Conservation (phyloP, 495 filamentous ascomycete species). For the Hypoxylon crocopeplum region DNA sequence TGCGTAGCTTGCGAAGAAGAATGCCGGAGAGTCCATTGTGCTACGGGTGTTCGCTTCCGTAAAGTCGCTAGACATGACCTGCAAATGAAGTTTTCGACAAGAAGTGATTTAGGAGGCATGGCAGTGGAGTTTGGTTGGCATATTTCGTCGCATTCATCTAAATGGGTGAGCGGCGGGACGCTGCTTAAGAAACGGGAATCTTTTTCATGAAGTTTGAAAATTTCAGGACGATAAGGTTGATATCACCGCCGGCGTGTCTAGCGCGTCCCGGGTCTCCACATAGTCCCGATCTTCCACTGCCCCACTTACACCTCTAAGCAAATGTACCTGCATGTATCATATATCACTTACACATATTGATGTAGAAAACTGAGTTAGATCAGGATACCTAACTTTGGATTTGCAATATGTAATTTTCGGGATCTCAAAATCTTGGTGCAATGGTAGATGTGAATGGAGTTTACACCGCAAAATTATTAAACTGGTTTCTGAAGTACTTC, state of each 20-base stretch:
- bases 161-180: slow-evolving; percentile 6
- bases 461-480: no score
- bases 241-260: slow-evolving; percentile 20
- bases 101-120: slow-evolving; percentile 45
- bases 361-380: no score
- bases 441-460: no score
- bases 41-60: slow-evolving; percentile 21
- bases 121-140: neutral
- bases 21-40: slow-evolving; percentile 39
- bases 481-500: no score
- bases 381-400: neutral
- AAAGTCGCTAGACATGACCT: slow-evolving; percentile 45
- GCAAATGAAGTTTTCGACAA: slow-evolving; percentile 47
- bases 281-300: no score
- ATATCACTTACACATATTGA: no score
- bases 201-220: slow-evolving; percentile 17
- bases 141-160: neutral
- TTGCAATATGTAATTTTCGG: no score
- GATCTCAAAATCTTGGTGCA: no score
- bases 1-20: slow-evolving; percentile 32
- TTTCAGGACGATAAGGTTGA: slow-evolving; percentile 33
- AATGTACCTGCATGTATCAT: no score
- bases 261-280: slow-evolving; percentile 9
- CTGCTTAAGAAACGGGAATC: slow-evolving; percentile 5
- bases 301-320: no score